Conservation (phyloP, 2,329 filamentous ascomycete species). For the Didymella segeticola region DNA sequence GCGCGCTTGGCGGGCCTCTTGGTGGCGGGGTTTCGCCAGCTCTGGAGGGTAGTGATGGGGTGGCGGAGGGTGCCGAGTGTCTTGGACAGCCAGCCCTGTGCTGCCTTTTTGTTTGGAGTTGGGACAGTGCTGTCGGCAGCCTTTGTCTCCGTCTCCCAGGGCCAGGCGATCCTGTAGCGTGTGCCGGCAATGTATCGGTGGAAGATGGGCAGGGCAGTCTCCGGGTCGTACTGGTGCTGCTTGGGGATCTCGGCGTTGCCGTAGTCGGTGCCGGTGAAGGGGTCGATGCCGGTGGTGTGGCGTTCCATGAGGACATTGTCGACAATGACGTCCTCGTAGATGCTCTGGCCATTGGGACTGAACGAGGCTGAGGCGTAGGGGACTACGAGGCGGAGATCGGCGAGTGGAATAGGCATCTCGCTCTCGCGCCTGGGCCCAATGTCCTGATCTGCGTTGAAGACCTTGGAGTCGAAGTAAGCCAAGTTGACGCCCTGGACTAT, state of each 20-base stretch:
- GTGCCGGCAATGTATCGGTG: conserved; percentile 48
- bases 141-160: conserved; percentile 34
- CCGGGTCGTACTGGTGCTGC: conserved; percentile 40
- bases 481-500: conserved; percentile 50
- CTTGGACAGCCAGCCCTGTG: conserved; percentile 21
- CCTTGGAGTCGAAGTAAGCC: conserved; percentile 51
- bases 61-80: conserved; percentile 26
- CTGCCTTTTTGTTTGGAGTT: conserved; percentile 15
- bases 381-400: conserved; percentile 80
- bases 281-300: conserved; percentile 41
- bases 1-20: conserved; percentile 1
- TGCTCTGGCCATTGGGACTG: conserved; percentile 66
- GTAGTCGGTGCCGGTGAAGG: conserved; percentile 40
- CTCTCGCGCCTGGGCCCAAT: conserved; percentile 55
- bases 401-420: conserved; percentile 68
- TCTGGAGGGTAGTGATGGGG: conserved; percentile 25
- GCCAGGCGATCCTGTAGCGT: conserved; percentile 39
- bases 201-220: conserved; percentile 39
- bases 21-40: conserved; percentile 22
- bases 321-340: conserved; percentile 62
- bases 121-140: conserved; percentile 10
- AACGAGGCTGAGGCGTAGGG: conserved; percentile 60
- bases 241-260: conserved; percentile 33
- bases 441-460: conserved; percentile 41
- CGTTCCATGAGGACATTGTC: conserved; percentile 42